Conservation (phyloP, 1,139 yeast genomes). For the Pichia sp. region DNA sequence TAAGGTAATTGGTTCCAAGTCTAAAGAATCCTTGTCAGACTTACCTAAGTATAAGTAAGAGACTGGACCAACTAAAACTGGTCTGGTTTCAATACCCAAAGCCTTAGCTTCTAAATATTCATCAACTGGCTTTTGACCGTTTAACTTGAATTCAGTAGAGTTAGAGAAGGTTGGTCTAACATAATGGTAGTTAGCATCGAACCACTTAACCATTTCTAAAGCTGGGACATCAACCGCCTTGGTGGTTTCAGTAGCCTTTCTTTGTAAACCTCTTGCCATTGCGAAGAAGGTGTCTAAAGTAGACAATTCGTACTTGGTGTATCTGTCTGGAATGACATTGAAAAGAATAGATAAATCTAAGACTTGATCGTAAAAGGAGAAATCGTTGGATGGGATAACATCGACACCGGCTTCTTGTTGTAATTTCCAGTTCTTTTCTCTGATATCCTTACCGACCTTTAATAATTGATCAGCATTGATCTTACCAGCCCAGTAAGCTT, state of each 20-base stretch:
- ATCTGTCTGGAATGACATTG: conserved; percentile 95
- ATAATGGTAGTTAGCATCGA: conserved; percentile 98
- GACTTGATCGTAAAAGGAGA: conserved; percentile 96
- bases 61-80: conserved; percentile 93
- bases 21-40: conserved; percentile 96
- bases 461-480: conserved; percentile 78
- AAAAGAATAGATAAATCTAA: conserved; percentile 86
- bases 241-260: conserved; percentile 81
- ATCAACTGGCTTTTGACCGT: conserved; percentile 93
- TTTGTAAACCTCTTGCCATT: conserved; percentile 99
- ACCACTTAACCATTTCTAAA: conserved; percentile 99
- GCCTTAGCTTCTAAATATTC: conserved; percentile 98
- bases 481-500: conserved; percentile 98
- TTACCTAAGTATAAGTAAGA: conserved; percentile 94
- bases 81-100: conserved; percentile 94
- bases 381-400: conserved; percentile 93
- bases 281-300: conserved; percentile 93
- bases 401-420: conserved; percentile 98
- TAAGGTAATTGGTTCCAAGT: conserved; percentile 85
- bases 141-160: conserved; percentile 92
- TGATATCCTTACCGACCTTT: conserved; percentile 89
- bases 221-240: conserved; percentile 98
- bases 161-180: conserved; percentile 98
- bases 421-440: conserved; percentile 96
- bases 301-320: conserved; percentile 83